phyloP scores from a whole-genome alignment of 129 eudicot genomes.

The Helichrysum umbraculigerum region DNA sequence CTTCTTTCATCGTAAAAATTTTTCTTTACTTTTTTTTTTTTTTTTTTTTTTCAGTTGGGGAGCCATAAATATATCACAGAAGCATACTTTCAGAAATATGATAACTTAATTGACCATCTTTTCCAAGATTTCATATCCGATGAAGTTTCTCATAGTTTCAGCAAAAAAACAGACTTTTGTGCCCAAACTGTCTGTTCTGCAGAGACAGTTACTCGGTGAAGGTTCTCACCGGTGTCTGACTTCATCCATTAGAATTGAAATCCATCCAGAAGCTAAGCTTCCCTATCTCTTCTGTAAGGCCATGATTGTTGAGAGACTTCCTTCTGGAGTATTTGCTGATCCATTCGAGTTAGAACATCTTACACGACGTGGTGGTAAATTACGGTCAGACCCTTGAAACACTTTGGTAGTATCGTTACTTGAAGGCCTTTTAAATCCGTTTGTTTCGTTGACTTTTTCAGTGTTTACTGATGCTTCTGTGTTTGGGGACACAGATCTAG shows the following conservation, averaged over 20 bases:
- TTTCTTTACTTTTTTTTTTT: too few species aligned
- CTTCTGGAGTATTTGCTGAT: constrained; percentile 88
- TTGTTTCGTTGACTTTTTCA: constrained; percentile 34
- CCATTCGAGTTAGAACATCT: constrained; percentile 91
- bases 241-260: constrained; percentile 48
- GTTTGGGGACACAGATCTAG: constrained; percentile 85
- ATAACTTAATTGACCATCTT: constrained; percentile 39
- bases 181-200: constrained; percentile 39
- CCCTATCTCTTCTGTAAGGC: constrained; percentile 50
- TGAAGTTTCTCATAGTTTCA: constrained; percentile 34
- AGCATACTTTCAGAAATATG: constrained; percentile 56
- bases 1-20: neutral
- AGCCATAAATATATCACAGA: constrained; percentile 52
- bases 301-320: constrained; percentile 69
- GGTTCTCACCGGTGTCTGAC: constrained; percentile 76
- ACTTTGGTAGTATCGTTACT: constrained; percentile 9
- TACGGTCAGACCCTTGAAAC: constrained; percentile 16
- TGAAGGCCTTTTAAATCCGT: neutral
- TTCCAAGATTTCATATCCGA: constrained; percentile 43
- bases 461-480: constrained; percentile 71
- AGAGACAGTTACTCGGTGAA: constrained; percentile 59
- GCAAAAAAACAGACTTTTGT: constrained; percentile 28
- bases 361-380: constrained; percentile 69
- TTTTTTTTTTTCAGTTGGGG: constrained; percentile 32
- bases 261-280: constrained; percentile 37